These are phyloP conservation scores for Entomortierella chlamydospora DNA, from an alignment of 192 early-diverging fungal genomes.

Conservation along the genomic window DNA sequence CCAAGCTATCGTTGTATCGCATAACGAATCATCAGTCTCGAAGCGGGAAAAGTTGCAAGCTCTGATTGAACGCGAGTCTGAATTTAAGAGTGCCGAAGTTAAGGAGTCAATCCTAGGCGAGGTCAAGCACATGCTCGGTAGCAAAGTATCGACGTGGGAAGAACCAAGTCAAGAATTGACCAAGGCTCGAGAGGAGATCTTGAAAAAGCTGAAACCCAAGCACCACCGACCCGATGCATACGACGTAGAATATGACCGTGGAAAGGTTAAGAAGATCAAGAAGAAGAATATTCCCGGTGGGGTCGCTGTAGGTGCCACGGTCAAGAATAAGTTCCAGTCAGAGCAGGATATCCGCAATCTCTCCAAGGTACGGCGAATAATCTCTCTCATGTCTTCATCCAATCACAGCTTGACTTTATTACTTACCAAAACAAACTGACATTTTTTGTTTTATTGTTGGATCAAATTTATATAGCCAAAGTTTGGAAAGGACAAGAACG, in stretches of 20 bases:
- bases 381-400: no score
- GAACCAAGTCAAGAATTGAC: conserved; percentile 26
- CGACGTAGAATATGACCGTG: conserved; percentile 80
- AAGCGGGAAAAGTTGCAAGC: conserved; percentile 58
- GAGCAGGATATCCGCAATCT: conserved; percentile 54
- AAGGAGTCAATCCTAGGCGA: conserved; percentile 64
- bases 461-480: conserved; percentile 24
- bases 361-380: conserved; percentile 38
- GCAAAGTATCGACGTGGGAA: conserved; percentile 55
- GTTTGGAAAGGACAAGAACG: conserved; percentile 35
- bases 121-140: conserved; percentile 40
- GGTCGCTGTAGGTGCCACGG: conserved; percentile 43
- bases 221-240: conserved; percentile 64
- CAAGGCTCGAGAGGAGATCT: conserved; percentile 43
- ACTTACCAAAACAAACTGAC: no score
- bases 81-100: conserved; percentile 59
- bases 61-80: conserved; percentile 62
- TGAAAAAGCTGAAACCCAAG: conserved; percentile 64
- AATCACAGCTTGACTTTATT: no score
- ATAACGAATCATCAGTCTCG: conserved; percentile 57
- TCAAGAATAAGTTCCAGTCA: conserved; percentile 59
- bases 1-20: conserved; percentile 59
- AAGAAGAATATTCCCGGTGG: conserved; percentile 55
- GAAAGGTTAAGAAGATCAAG: conserved; percentile 80
- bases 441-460: no score